These are phyloP conservation scores for Psilocybe tampanensis DNA, from an alignment of 768 basidiomycete species.

Conservation along the genomic window DNA sequence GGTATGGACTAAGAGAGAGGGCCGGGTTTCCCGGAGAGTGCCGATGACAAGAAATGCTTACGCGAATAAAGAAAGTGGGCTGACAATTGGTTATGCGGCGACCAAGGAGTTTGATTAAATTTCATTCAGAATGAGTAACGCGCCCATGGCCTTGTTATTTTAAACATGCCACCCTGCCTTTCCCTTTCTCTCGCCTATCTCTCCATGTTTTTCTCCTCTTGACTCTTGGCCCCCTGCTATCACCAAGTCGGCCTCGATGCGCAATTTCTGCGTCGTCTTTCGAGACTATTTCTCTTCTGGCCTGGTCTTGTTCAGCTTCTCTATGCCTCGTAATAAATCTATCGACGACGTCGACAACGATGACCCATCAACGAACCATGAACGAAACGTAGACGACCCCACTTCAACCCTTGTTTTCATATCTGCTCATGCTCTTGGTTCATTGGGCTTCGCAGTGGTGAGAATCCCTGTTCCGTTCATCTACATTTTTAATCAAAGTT, in stretches of 20 bases:
- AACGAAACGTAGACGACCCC: conserved; percentile 13
- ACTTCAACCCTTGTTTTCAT: conserved; percentile 33
- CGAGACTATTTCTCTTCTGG: conserved; percentile 13
- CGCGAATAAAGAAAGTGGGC: conserved; percentile 42
- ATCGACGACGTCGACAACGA: conserved; percentile 13
- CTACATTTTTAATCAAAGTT: neutral
- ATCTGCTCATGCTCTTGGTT: conserved; percentile 34
- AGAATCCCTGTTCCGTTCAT: conserved; percentile 12
- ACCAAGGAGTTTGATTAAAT: conserved; percentile 1
- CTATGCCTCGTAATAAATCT: conserved; percentile 22
- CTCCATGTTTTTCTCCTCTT: conserved; percentile 7
- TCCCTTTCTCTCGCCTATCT: conserved; percentile 14
- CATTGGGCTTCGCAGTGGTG: conserved; percentile 43
- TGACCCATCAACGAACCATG: neutral
- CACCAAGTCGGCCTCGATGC: conserved; percentile 10
- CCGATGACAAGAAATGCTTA: conserved; percentile 24
- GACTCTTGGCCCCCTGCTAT: conserved; percentile 3
- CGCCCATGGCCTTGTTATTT: conserved; percentile 17
- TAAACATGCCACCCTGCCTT: conserved; percentile 27
- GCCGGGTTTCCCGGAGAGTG: neutral
- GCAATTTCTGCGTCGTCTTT: conserved; percentile 7
- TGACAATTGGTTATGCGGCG: conserved; percentile 28
- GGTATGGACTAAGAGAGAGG: neutral
- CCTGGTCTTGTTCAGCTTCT: conserved; percentile 11
- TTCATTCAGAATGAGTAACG: conserved; percentile 17